phyloP scores from a whole-genome alignment of 192 early-diverging fungal genomes.

The Diversispora epigaea region DNA sequence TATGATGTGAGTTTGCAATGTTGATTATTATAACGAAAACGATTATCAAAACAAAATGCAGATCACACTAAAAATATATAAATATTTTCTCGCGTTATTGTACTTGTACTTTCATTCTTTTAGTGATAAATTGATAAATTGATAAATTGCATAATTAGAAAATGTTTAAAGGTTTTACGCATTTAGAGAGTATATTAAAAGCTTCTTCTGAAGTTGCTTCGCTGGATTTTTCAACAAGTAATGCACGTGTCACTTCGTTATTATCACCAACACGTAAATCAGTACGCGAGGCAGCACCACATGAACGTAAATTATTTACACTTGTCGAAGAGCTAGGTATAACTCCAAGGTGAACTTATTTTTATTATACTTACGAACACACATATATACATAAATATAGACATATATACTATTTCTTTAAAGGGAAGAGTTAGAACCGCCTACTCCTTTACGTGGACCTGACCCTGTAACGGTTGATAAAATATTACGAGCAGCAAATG shows the following conservation, averaged over 20 bases:
- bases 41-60: too few relatives aligned
- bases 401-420: background rate
- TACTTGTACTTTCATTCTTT: too few relatives aligned
- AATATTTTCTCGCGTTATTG: too few relatives aligned
- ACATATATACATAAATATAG: background rate
- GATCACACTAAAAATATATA: too few relatives aligned
- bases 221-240: slow-evolving; percentile 11
- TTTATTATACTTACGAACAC: background rate
- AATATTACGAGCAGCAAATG: slow-evolving; percentile 27
- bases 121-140: too few relatives aligned
- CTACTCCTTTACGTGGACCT: slow-evolving; percentile 26
- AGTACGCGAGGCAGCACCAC: slow-evolving; percentile 23
- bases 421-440: slow-evolving; percentile 22
- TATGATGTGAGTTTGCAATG: too few relatives aligned
- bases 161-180: slow-evolving; percentile 18
- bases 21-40: too few relatives aligned
- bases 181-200: slow-evolving; percentile 16
- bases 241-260: slow-evolving; percentile 11
- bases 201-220: slow-evolving; percentile 15
- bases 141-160: too few relatives aligned
- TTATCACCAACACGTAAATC: background rate
- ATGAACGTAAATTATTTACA: slow-evolving; percentile 29
- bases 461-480: slow-evolving; percentile 27
- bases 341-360: background rate
- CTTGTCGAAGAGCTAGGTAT: slow-evolving; percentile 13